Conservation (phyloP, 495 filamentous ascomycete genomes). For the Bacidia gigantensis region DNA sequence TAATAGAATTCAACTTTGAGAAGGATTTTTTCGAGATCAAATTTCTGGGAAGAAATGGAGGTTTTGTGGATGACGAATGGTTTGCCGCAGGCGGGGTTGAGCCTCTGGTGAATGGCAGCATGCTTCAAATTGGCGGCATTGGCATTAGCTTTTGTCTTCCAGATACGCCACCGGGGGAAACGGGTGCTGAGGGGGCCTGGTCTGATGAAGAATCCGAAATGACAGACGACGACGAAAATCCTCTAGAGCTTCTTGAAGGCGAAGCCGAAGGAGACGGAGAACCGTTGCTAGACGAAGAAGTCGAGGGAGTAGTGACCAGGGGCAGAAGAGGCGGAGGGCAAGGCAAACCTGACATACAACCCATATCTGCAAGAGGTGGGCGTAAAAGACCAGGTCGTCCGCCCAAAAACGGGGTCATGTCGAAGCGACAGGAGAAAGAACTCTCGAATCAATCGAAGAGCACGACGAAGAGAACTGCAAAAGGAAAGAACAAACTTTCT, state of each 20-base stretch:
- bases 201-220: conserved; percentile 25
- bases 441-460: conserved; percentile 47
- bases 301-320: conserved; percentile 16
- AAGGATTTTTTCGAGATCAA: conserved; percentile 63
- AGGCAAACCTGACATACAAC: conserved; percentile 22
- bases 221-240: conserved; percentile 24
- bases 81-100: conserved; percentile 46
- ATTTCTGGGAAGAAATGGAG: conserved; percentile 73
- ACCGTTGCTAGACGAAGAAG: conserved; percentile 23
- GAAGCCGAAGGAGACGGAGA: conserved; percentile 16
- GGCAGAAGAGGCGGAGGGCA: conserved; percentile 15
- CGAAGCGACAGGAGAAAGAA: conserved; percentile 62
- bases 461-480: conserved; percentile 12
- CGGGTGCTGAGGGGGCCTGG: conserved; percentile 39
- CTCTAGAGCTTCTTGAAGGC: conserved; percentile 15
- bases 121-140: conserved; percentile 68
- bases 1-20: conserved; percentile 67
- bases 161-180: conserved; percentile 53
- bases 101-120: conserved; percentile 55
- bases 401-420: conserved; percentile 87
- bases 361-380: conserved; percentile 36
- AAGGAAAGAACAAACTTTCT: conserved; percentile 29
- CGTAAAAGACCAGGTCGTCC: conserved; percentile 77
- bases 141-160: conserved; percentile 61
- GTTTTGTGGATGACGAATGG: conserved; percentile 66